A percentile compares a stretch with the other conserved stretches of the same genome.
These are phyloP conservation scores for Symbiodinium natans DNA, from an alignment of 73 alveolate species.

Conservation along the genomic window DNA sequence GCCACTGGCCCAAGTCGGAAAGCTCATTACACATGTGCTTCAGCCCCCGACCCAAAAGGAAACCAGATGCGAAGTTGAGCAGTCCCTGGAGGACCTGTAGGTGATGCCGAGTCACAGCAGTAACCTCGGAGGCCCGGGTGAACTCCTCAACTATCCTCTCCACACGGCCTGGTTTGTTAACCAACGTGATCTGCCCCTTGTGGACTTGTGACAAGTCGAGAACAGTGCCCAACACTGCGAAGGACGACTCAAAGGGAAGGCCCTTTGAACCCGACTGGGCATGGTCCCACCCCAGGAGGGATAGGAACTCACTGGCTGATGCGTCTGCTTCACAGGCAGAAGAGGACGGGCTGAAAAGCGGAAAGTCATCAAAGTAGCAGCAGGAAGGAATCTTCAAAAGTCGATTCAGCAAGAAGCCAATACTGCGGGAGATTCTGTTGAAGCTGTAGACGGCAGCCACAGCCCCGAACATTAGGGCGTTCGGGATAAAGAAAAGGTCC, in stretches of 20 bases:
- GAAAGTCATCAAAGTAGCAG: slow-evolving; percentile 11
- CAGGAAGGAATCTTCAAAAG: not conserved
- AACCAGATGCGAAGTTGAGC: not conserved
- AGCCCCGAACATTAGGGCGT: not conserved
- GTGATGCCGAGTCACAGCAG: not conserved
- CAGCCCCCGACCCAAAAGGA: not conserved
- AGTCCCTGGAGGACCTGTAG: slow-evolving; percentile 1
- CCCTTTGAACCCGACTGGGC: slow-evolving; percentile 3
- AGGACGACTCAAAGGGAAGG: not conserved
- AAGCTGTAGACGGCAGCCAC: not conserved
- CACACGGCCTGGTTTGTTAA: not conserved
- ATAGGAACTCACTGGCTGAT: not conserved
- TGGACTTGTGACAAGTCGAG: not conserved
- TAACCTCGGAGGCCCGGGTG: not conserved
- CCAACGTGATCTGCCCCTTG: not conserved
- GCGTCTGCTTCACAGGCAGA: not conserved
- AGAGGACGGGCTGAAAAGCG: not conserved
- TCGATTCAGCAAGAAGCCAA: not conserved
- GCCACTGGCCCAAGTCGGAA: not conserved
- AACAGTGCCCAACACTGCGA: not conserved
- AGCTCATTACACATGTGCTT: not conserved
- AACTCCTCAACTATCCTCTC: not conserved
- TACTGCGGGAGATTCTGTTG: not conserved
- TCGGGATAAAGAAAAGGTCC: not conserved
- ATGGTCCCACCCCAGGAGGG: not conserved